These are phyloP conservation scores for Tubosaeta sp. DNA, from an alignment of 768 basidiomycete species.

Conservation along the genomic window DNA sequence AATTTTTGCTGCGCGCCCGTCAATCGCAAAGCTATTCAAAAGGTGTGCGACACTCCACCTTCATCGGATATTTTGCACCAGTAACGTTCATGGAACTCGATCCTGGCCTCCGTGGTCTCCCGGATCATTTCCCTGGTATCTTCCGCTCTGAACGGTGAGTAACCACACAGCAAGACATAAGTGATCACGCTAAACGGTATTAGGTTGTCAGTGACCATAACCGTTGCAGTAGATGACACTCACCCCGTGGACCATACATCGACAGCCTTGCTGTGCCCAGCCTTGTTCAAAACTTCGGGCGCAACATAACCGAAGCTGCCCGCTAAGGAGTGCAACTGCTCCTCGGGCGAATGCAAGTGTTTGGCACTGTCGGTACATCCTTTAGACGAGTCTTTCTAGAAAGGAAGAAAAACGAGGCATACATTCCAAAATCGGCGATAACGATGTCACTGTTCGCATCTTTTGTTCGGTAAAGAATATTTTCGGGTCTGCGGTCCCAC, in stretches of 20 bases:
- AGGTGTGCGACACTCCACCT: conserved; percentile 40
- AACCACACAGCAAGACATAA: conserved; percentile 92
- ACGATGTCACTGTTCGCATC: conserved; percentile 80
- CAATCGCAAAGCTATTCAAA: background rate
- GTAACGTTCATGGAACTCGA: conserved; percentile 91
- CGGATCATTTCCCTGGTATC: conserved; percentile 68
- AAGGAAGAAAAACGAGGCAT: conserved; percentile 22
- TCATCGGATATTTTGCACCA: conserved; percentile 86
- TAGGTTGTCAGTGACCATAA: background rate
- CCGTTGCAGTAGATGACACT: conserved; percentile 19
- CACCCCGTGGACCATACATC: conserved; percentile 94
- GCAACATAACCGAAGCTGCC: conserved; percentile 90
- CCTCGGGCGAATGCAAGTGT: conserved; percentile 67
- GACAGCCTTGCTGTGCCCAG: conserved; percentile 88
- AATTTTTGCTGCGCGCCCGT: conserved; percentile 57
- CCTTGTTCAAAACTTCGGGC: conserved; percentile 76
- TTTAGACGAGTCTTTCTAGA: background rate
- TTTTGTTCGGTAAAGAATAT: conserved; percentile 85
- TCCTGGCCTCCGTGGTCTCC: conserved; percentile 80
- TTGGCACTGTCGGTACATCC: conserved; percentile 56
- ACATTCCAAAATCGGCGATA: conserved; percentile 98
- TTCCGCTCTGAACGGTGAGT: conserved; percentile 89
- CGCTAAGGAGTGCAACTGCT: conserved; percentile 67
- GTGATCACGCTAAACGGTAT: conserved; percentile 69
- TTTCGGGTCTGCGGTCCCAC: conserved; percentile 68